Conservation (phyloP, 192 early-diverging fungal species). For the Backusella sp. region DNA sequence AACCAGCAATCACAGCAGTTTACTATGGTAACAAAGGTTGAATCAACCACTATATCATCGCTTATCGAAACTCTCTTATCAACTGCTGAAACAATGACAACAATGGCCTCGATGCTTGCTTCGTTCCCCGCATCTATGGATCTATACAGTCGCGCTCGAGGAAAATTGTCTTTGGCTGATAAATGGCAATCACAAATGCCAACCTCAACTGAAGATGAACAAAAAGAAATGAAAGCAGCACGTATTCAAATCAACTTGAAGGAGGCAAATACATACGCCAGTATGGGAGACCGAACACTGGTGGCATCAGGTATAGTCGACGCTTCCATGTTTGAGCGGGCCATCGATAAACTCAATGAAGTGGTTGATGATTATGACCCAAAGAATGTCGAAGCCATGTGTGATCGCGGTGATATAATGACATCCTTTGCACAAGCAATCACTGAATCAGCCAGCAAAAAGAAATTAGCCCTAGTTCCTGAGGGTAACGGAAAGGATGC, state of each 20-base stretch:
- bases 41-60: conserved; percentile 38
- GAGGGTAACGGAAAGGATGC: conserved; percentile 28
- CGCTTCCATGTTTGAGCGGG: conserved; percentile 26
- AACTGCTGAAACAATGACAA: conserved; percentile 45
- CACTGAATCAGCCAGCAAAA: conserved; percentile 12
- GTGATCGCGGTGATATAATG: conserved; percentile 54
- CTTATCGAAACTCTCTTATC: conserved; percentile 55
- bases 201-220: conserved; percentile 11
- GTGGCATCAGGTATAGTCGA: conserved; percentile 40
- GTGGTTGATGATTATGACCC: conserved; percentile 36
- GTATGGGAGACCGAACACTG: conserved; percentile 47
- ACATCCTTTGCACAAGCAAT: conserved; percentile 45
- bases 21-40: conserved; percentile 38
- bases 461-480: not conserved
- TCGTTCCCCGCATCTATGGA: conserved; percentile 34
- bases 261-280: conserved; percentile 41
- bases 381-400: conserved; percentile 51
- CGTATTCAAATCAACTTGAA: conserved; percentile 46
- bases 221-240: conserved; percentile 36
- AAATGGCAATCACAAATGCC: conserved; percentile 38
- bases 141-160: conserved; percentile 41
- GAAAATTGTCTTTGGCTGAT: conserved; percentile 40
- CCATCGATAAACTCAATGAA: conserved; percentile 41
- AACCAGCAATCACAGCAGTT: conserved; percentile 29
- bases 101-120: conserved; percentile 49